Conservation (phyloP, 495 filamentous ascomycete species). For the Neurospora terricola region DNA sequence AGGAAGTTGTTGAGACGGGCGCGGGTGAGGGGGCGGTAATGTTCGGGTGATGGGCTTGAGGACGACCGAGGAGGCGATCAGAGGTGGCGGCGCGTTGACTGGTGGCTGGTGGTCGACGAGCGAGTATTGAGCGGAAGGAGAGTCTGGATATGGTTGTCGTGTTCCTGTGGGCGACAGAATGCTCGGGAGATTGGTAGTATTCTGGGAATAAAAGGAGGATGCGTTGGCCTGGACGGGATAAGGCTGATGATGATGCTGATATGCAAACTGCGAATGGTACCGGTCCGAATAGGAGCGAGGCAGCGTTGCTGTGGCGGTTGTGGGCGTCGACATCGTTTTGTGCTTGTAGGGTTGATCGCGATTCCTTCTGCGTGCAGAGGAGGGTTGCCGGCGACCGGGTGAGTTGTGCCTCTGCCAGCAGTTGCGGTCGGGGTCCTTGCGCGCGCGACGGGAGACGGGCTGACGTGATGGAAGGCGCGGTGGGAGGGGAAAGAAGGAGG, state of each 20-base stretch:
- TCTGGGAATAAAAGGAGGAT: constrained; percentile 28
- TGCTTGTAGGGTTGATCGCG: constrained; percentile 1
- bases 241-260: constrained; percentile 11
- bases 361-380: not conserved
- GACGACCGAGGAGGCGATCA: constrained; percentile 17
- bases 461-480: not conserved
- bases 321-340: constrained; percentile 70
- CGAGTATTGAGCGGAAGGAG: constrained; percentile 30
- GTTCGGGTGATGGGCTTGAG: not conserved
- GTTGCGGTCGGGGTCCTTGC: not conserved
- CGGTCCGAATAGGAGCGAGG: constrained; percentile 61
- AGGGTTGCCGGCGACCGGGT: not conserved
- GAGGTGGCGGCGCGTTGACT: constrained; percentile 10
- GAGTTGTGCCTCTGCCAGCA: not conserved
- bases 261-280: constrained; percentile 42
- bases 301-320: constrained; percentile 68
- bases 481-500: not conserved
- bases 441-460: not conserved
- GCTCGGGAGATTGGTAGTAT: not conserved
- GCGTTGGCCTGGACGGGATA: constrained; percentile 21
- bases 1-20: not conserved
- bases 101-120: constrained; percentile 30
- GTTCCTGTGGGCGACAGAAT: not conserved
- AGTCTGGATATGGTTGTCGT: constrained; percentile 33
- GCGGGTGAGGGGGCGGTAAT: not conserved